A percentile compares a stretch with the other conserved stretches of the same genome.
These are phyloP conservation scores for Lyophyllum semitale DNA, from an alignment of 768 basidiomycete genomes.

Conservation along the genomic window DNA sequence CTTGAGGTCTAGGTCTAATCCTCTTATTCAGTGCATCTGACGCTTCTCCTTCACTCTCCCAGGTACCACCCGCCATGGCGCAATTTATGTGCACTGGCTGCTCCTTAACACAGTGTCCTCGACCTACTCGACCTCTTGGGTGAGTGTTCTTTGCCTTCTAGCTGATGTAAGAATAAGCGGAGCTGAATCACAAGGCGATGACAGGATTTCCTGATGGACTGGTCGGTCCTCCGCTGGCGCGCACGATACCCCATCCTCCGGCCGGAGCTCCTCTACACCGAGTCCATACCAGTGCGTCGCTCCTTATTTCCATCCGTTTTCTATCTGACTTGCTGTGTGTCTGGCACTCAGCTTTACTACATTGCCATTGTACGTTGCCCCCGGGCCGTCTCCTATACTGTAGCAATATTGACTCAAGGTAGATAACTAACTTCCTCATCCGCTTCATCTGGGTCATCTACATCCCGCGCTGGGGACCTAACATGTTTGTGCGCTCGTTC, in stretches of 20 bases:
- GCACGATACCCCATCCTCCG: constrained; percentile 65
- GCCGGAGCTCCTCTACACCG: constrained; percentile 71
- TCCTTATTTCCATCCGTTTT: not conserved
- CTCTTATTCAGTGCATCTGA: too few species aligned
- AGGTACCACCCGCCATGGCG: constrained; percentile 31
- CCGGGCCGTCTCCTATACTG: not conserved
- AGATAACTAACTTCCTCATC: constrained; percentile 73
- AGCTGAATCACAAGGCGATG: not conserved
- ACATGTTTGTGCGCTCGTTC: constrained; percentile 60
- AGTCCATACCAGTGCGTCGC: constrained; percentile 55
- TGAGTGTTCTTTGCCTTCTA: constrained; percentile 35
- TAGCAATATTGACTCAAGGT: not conserved
- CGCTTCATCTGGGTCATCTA: constrained; percentile 87
- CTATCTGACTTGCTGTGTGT: not conserved
- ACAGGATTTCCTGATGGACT: constrained; percentile 89
- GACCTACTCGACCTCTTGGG: constrained; percentile 79
- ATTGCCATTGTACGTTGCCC: constrained; percentile 68
- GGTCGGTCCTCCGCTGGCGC: constrained; percentile 75
- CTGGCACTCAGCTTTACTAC: constrained; percentile 63
- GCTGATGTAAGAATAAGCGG: not conserved
- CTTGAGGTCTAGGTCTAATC: not conserved
- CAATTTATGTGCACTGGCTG: constrained; percentile 68
- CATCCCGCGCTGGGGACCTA: constrained; percentile 53
- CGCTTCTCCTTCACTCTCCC: not conserved
- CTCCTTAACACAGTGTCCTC: constrained; percentile 65